Evolutionary conservation across 441 rosid species (phyloP).

Genomic region (Gossypium schwendimanii): DNA sequence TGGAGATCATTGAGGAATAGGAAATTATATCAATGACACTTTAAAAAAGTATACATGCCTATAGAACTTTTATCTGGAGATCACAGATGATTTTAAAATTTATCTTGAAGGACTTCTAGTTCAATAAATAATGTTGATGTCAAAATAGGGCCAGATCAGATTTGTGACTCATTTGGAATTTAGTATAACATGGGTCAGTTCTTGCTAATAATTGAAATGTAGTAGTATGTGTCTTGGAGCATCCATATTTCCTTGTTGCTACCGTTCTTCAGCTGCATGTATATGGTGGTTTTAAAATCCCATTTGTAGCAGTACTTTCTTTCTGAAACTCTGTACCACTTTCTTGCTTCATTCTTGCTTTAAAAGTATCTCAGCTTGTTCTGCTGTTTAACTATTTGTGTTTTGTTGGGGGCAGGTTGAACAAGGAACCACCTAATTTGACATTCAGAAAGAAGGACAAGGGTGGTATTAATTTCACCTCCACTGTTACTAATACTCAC

Average conservation of each 20-base stretch:
- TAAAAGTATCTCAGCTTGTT: neutral
- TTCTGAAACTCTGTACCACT: neutral
- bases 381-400: neutral
- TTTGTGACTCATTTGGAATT: neutral
- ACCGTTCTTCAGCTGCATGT: neutral
- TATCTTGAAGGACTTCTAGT: neutral
- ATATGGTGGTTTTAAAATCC: neutral
- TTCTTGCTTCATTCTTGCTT: neutral
- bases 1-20: neutral
- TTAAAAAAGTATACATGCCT: neutral
- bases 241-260: neutral
- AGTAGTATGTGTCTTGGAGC: neutral
- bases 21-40: neutral
- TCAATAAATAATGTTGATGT: neutral
- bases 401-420: slow-evolving; percentile 51
- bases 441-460: slow-evolving; percentile 97
- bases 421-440: slow-evolving; percentile 97
- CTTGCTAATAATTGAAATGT: neutral
- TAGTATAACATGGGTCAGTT: neutral
- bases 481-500: slow-evolving; percentile 70
- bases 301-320: neutral
- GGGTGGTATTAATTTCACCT: slow-evolving; percentile 87
- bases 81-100: neutral
- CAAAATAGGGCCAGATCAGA: neutral
- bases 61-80: neutral